Evolutionary conservation across 192 early-diverging fungal species (phyloP).

Genomic region (Phycomyces nitens): DNA sequence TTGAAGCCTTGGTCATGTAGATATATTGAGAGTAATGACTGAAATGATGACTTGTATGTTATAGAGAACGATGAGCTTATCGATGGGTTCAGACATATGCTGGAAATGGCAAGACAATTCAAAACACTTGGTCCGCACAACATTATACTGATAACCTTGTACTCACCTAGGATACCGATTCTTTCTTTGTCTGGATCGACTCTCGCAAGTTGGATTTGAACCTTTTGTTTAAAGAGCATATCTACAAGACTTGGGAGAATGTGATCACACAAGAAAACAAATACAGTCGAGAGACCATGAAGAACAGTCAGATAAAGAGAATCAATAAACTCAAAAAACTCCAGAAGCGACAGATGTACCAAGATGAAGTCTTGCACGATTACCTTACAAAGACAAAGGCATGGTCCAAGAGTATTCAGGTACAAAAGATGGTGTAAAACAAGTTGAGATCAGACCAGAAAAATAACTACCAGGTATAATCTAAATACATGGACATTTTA

Average conservation of each 20-base stretch:
- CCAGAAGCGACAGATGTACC: slow-evolving; percentile 36
- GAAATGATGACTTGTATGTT: too few species aligned
- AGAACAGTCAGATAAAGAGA: slow-evolving; percentile 42
- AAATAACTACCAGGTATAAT: slow-evolving; percentile 1
- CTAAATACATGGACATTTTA: too few species aligned
- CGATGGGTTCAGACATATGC: slow-evolving; percentile 51
- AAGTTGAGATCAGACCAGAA: background rate
- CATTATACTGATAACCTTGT: background rate
- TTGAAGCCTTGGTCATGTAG: background rate
- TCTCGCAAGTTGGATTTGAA: slow-evolving; percentile 48
- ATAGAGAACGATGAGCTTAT: slow-evolving; percentile 48
- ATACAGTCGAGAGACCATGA: slow-evolving; percentile 44
- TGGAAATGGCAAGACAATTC: slow-evolving; percentile 43
- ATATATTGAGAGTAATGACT: slow-evolving; percentile 40
- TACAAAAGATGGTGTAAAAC: slow-evolving; percentile 1
- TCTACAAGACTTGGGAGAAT: slow-evolving; percentile 56
- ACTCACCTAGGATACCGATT: slow-evolving; percentile 44
- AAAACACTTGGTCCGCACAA: too few species aligned
- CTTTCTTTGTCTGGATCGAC: slow-evolving; percentile 58
- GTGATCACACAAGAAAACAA: slow-evolving; percentile 50
- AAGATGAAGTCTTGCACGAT: slow-evolving; percentile 47
- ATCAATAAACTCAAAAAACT: slow-evolving; percentile 51
- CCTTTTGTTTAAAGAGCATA: slow-evolving; percentile 52
- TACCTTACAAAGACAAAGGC: slow-evolving; percentile 48
- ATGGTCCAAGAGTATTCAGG: slow-evolving; percentile 56